Conservation (phyloP, 305 asterid species). For the Fraxinus nigra region DNA sequence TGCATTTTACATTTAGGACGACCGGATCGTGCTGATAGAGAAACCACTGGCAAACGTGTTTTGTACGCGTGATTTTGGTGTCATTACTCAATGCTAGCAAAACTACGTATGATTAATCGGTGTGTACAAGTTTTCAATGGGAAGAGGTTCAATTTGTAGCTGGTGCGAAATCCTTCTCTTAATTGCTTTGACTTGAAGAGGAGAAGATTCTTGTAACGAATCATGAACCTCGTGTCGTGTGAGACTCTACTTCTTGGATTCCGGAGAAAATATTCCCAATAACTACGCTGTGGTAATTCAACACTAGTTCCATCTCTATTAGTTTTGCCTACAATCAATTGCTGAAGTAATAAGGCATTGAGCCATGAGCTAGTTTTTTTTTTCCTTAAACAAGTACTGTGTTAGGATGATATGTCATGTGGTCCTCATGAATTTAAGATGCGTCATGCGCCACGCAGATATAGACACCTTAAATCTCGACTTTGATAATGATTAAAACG, state of each 20-base stretch:
- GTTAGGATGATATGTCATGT: neutral
- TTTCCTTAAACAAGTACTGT: neutral
- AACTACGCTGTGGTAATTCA: neutral
- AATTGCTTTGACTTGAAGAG: neutral
- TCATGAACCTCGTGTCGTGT: neutral
- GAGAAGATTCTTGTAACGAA: neutral
- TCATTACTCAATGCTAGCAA: neutral
- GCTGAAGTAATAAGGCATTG: neutral
- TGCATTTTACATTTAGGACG: neutral
- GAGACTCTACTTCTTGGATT: neutral
- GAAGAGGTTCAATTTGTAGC: neutral
- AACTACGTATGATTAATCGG: neutral
- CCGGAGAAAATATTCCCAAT: neutral
- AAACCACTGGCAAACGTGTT: conserved; percentile 6
- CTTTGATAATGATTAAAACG: neutral
- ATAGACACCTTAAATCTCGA: neutral
- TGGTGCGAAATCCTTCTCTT: neutral
- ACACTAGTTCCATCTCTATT: neutral
- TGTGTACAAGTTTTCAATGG: neutral
- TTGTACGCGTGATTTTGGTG: neutral
- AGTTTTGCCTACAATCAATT: neutral
- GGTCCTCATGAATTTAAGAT: neutral
- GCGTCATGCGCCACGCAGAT: neutral
- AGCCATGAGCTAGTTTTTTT: neutral
- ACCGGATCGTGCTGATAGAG: neutral